A percentile compares a stretch with the other conserved stretches of the same genome.
phyloP scores from a whole-genome alignment of 768 basidiomycete genomes.

The Wakefieldia striispora region DNA sequence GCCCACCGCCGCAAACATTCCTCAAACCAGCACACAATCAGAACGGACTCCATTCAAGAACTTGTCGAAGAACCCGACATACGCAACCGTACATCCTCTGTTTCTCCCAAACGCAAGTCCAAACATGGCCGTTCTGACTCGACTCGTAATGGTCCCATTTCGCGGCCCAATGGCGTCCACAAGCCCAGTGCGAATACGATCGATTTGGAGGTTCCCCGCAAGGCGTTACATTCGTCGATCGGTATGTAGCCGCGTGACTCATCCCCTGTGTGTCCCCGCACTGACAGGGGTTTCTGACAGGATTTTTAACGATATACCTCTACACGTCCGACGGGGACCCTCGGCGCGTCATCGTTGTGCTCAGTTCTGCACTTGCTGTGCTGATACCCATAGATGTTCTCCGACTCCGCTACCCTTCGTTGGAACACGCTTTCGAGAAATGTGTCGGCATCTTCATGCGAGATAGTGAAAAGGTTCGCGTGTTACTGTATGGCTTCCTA shows the following conservation, averaged over 20 bases:
- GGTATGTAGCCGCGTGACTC: constrained; percentile 48
- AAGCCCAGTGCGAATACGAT: constrained; percentile 30
- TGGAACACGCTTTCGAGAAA: constrained; percentile 70
- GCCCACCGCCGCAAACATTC: constrained; percentile 21
- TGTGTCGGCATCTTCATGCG: constrained; percentile 84
- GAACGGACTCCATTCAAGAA: constrained; percentile 23
- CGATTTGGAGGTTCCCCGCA: constrained; percentile 91
- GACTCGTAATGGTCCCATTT: constrained; percentile 2
- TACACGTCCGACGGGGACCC: constrained; percentile 50
- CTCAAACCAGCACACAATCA: constrained; percentile 26
- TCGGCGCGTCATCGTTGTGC: constrained; percentile 52
- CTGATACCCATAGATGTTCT: constrained; percentile 76
- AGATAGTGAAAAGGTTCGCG: constrained; percentile 71
- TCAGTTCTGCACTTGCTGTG: constrained; percentile 64
- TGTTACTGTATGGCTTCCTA: background rate
- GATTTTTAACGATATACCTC: constrained; percentile 62
- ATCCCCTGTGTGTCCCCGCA: background rate
- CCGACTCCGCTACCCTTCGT: constrained; percentile 60
- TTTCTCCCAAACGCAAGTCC: constrained; percentile 19
- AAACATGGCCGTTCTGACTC: constrained; percentile 12
- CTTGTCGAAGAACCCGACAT: constrained; percentile 23
- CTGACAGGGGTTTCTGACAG: constrained; percentile 32
- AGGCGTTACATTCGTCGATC: constrained; percentile 84
- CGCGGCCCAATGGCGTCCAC: constrained; percentile 2
- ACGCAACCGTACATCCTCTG: background rate